Conservation (phyloP, 495 filamentous ascomycete species). For the Aspergillus hancockii region DNA sequence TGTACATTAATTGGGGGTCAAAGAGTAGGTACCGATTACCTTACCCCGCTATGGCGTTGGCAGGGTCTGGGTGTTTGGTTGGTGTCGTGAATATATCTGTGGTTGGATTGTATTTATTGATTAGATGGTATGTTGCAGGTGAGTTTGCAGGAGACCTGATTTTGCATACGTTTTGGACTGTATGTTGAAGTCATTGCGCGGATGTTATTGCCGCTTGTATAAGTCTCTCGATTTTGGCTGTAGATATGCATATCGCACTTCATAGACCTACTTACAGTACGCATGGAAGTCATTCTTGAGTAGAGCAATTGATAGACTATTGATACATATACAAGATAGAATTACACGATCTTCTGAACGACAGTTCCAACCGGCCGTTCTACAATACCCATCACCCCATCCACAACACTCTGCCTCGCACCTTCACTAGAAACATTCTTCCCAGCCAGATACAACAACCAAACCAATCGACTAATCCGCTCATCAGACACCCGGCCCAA, state of each 20-base stretch:
- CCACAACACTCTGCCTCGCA: conserved; percentile 77
- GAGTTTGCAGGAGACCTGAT: too few relatives aligned
- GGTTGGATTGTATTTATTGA: not conserved
- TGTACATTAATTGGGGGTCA: not conserved
- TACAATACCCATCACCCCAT: conserved; percentile 85
- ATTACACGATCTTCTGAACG: conserved; percentile 64
- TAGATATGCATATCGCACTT: not conserved
- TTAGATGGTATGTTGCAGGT: not conserved
- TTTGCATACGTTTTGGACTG: too few relatives aligned
- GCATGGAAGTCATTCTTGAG: not conserved
- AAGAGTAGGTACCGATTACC: not conserved
- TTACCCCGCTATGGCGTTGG: not conserved
- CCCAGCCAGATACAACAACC: conserved; percentile 88
- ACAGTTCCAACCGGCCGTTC: conserved; percentile 87
- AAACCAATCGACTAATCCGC: conserved; percentile 76
- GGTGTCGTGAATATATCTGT: too few relatives aligned
- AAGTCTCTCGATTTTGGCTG: not conserved
- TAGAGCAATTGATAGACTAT: not conserved
- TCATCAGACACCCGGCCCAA: conserved; percentile 76
- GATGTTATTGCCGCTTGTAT: not conserved
- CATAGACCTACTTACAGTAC: too few relatives aligned
- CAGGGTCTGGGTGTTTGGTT: not conserved
- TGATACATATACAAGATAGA: not conserved
- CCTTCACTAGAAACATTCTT: conserved; percentile 83
- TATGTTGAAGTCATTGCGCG: too few relatives aligned